These are phyloP conservation scores for Triangularia setosa DNA, from an alignment of 2,329 filamentous ascomycete genomes.

Conservation along the genomic window DNA sequence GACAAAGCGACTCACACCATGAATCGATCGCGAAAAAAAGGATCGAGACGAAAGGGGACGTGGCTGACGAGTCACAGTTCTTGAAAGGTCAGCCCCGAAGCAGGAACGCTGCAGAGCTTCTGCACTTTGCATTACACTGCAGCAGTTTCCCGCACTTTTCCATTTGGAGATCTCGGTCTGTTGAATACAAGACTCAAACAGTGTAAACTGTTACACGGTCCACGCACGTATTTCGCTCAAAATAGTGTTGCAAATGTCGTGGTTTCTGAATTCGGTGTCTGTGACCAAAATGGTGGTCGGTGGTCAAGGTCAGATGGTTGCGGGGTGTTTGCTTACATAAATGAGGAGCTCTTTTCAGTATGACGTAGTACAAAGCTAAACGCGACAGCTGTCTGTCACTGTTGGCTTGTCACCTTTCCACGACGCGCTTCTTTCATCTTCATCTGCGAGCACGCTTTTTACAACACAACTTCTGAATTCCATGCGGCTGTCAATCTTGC, in stretches of 20 bases:
- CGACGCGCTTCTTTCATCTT: background rate
- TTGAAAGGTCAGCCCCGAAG: background rate
- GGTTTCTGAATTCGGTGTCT: background rate
- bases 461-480: background rate
- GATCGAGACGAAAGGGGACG: background rate
- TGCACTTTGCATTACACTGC: background rate
- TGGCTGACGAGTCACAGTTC: constrained; percentile 2
- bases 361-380: background rate
- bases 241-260: background rate
- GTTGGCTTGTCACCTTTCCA: background rate
- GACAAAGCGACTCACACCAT: background rate
- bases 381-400: background rate
- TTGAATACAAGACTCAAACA: background rate
- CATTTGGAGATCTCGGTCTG: background rate
- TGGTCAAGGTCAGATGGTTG: background rate
- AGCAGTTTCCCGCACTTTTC: background rate
- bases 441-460: background rate
- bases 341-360: background rate
- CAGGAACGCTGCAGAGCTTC: background rate
- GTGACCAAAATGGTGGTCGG: background rate
- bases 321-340: background rate
- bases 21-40: background rate
- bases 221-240: background rate
- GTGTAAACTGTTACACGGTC: background rate
- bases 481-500: background rate